Evolutionary conservation across 139 green algal species (phyloP).

Genomic region (Coccomyxa sp.): DNA sequence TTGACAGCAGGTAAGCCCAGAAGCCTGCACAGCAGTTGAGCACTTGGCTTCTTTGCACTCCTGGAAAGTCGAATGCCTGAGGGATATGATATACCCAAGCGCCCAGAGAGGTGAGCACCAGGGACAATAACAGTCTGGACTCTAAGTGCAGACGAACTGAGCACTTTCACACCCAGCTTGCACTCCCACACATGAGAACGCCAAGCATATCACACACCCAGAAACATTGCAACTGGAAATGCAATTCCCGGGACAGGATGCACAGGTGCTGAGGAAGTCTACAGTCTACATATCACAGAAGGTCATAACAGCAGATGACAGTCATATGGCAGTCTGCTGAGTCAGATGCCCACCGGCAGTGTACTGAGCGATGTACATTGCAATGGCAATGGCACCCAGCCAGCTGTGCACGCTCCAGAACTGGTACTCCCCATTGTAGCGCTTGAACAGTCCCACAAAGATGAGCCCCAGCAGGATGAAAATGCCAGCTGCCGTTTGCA

Average conservation of each 20-base stretch:
- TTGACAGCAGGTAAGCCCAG: not conserved
- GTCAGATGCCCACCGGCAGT: not conserved
- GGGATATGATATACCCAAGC: not conserved
- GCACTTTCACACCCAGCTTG: not conserved
- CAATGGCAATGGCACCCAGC: not conserved
- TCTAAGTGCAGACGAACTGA: not conserved
- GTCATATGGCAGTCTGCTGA: not conserved
- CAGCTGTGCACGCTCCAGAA: not conserved
- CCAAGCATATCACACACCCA: not conserved
- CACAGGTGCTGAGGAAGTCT: not conserved
- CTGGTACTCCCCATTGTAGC: not conserved
- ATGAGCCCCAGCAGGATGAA: not conserved
- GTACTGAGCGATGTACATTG: not conserved
- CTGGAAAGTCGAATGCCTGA: not conserved
- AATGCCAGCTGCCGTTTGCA: not conserved
- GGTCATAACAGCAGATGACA: not conserved
- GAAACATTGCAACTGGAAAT: not conserved
- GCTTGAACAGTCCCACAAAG: not conserved
- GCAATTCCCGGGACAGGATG: not conserved
- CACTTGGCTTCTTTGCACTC: too few relatives aligned
- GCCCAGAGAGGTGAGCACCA: not conserved
- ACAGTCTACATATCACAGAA: not conserved
- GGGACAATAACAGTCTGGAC: too few relatives aligned
- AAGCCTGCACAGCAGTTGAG: too few relatives aligned
- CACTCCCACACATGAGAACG: not conserved